Percentiles rank a stretch among this genome's conserved stretches.
phyloP scores from a whole-genome alignment of 768 basidiomycete genomes.

The Sarcodon aspratus region DNA sequence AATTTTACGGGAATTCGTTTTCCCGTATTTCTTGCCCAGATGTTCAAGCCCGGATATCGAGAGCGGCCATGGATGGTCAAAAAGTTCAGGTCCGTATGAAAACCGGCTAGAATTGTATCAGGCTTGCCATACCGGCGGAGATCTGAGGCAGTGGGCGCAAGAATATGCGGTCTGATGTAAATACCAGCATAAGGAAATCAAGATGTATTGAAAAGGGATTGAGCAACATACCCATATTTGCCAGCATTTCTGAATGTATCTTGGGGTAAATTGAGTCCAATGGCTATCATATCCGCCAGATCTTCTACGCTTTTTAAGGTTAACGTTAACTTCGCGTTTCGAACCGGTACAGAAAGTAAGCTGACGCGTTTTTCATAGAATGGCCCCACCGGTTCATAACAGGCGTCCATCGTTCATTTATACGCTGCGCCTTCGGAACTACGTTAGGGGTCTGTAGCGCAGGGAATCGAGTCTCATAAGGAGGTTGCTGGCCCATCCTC shows the following conservation, averaged over 20 bases:
- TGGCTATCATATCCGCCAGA: constrained; percentile 80
- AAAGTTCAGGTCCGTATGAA: constrained; percentile 92
- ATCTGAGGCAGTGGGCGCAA: constrained; percentile 92
- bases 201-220: not conserved
- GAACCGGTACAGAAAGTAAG: constrained; percentile 1
- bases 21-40: constrained; percentile 93
- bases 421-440: constrained; percentile 46
- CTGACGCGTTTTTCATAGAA: constrained; percentile 83
- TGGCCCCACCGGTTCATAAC: constrained; percentile 81
- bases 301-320: constrained; percentile 53
- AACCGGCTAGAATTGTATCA: constrained; percentile 85
- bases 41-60: constrained; percentile 78
- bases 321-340: not conserved
- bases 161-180: constrained; percentile 56
- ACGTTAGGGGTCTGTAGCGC: constrained; percentile 75
- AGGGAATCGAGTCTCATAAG: constrained; percentile 72
- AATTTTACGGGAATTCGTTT: constrained; percentile 84
- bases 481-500: constrained; percentile 66
- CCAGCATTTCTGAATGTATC: constrained; percentile 72
- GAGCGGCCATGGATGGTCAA: constrained; percentile 86
- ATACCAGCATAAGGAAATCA: not conserved
- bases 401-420: constrained; percentile 55
- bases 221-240: constrained; percentile 56
- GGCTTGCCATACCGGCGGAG: constrained; percentile 65
- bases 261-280: constrained; percentile 67